Evolutionary conservation across 1,284 basidiomycete species (phyloP), one percentile per base, ranked within the genome.

Genomic region (Ganoderma meredithae): DNA sequence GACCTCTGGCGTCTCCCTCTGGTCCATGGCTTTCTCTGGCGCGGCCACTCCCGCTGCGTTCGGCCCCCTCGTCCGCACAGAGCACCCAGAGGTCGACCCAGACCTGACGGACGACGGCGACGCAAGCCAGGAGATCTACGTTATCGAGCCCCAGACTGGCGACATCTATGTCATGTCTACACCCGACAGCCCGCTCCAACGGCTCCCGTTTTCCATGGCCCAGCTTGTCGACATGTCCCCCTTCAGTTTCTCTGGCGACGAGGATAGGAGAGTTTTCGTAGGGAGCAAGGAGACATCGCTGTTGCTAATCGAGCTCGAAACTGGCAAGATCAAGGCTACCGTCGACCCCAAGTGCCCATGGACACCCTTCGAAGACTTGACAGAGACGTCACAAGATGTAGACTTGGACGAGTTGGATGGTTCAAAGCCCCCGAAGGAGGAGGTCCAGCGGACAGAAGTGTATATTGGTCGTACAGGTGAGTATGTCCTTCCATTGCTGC

Each of bases 141-240:
- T 97, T 67, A 93, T 97, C 64, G 96, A 97, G 77, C 96, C 95
- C 0, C 93, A 95, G 81, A 90, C 91, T 0, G 96, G 95, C 8
- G 91, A 95, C 75, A 94, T 97, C 74, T 97, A 95, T 79, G 86
- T 96, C 63, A 88, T 94, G 79, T 81, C 88, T 3, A 86, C 88
- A 0, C 86, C 89, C 0, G 83, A 84, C 19, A 86, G 86, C 58
- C 87, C 92, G 0, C 83, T 94, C 59, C 91, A 95, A 75, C 92
- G 93, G 53, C 90, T 97, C 67, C 94, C 95, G 0, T 88, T 96
- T 70, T 89, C 93, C 39, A 91, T 97, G 87, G 83, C 93, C 0
- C 92, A 97, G 78, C 86, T 97, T 43, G 95, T 97, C 69, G 92
- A 95, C 71, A 84, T 95, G 79, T 95, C 94, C 1, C 95, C 95